phyloP scores from a whole-genome alignment of 75 land plant genomes.

The Cunninghamia lanceolata region DNA sequence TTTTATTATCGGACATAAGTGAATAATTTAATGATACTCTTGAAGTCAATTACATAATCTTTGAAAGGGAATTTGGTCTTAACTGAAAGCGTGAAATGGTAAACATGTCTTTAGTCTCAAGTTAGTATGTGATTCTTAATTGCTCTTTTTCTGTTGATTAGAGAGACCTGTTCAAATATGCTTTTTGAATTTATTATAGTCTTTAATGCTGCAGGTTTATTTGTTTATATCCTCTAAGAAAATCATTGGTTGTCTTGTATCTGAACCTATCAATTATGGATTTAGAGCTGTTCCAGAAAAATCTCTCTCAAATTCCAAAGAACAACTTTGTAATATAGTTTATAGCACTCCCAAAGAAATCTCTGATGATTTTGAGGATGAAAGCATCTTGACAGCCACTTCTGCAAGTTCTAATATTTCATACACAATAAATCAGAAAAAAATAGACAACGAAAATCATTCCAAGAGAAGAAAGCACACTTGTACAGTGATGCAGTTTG shows the following conservation, averaged over 20 bases:
- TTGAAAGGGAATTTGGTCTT: not conserved
- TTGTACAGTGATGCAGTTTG: conserved; percentile 46
- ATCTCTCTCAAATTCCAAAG: not conserved
- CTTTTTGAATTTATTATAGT: not conserved
- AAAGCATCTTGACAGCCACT: not conserved
- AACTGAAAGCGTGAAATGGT: not conserved
- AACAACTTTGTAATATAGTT: not conserved
- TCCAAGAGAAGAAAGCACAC: conserved; percentile 5
- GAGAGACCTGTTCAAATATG: not conserved
- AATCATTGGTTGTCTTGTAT: conserved; percentile 71
- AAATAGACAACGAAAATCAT: not conserved
- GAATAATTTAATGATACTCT: not conserved
- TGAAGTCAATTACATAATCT: not conserved
- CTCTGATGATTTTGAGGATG: not conserved
- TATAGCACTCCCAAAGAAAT: not conserved
- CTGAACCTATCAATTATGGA: conserved; percentile 67
- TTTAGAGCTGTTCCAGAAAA: conserved; percentile 34
- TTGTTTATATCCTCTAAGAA: conserved; percentile 66
- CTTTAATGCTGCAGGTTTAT: conserved; percentile 54
- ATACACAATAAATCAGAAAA: not conserved
- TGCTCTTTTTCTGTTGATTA: conserved; percentile 3
- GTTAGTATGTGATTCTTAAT: not conserved
- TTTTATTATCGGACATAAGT: not conserved
- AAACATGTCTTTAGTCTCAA: not conserved
- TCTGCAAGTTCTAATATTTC: not conserved